Evolutionary conservation across 768 basidiomycete species (phyloP).

Genomic region (Trametes cinnabarina): DNA sequence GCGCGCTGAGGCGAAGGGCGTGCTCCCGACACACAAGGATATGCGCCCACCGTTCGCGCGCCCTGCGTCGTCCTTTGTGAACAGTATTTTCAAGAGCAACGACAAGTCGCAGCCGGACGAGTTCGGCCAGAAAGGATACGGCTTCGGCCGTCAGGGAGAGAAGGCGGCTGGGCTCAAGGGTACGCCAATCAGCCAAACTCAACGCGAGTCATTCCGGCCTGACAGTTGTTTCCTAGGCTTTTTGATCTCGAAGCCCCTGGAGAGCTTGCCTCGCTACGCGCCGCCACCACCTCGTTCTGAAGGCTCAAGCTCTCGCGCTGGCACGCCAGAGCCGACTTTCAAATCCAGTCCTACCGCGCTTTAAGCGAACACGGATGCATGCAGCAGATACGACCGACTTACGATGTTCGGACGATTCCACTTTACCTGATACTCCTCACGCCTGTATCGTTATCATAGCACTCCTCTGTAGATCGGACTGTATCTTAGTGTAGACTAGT

Average conservation of each 20-base stretch:
- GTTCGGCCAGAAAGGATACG: conserved; percentile 43
- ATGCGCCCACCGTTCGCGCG: conserved; percentile 29
- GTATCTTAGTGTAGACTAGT: conserved; percentile 10
- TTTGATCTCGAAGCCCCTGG: conserved; percentile 54
- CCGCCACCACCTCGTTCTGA: conserved; percentile 30
- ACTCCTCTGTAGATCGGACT: conserved; percentile 13
- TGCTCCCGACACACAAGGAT: conserved; percentile 50
- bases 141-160: conserved; percentile 82
- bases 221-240: conserved; percentile 40
- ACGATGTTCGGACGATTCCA: conserved; percentile 6
- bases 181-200: conserved; percentile 25
- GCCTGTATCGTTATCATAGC: conserved; percentile 22
- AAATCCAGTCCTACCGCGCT: conserved; percentile 32
- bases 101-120: conserved; percentile 20
- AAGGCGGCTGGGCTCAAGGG: conserved; percentile 72
- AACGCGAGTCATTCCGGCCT: background rate
- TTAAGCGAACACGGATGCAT: conserved; percentile 16
- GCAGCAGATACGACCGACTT: conserved; percentile 12
- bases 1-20: conserved; percentile 55
- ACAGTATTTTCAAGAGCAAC: conserved; percentile 24
- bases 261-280: conserved; percentile 54
- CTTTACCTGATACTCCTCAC: background rate
- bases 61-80: conserved; percentile 22
- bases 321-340: conserved; percentile 30
- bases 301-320: conserved; percentile 24